Evolutionary conservation across 768 basidiomycete genomes (phyloP).

Genomic region (Vararia minispora): DNA sequence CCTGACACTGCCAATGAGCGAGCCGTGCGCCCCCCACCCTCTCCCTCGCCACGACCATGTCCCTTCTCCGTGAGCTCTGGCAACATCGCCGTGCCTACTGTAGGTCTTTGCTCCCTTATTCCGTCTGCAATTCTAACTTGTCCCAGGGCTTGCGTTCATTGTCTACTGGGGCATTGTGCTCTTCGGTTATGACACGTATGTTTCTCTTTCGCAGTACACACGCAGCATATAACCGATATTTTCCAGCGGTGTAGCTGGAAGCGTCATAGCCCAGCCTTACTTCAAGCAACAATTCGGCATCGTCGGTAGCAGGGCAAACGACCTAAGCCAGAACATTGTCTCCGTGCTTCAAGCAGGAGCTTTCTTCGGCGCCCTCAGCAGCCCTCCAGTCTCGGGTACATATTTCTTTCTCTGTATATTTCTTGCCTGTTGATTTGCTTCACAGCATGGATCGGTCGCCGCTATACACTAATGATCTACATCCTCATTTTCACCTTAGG

Average conservation of each 20-base stretch:
- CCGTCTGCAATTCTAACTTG: background rate
- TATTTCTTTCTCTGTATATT: constrained; percentile 3
- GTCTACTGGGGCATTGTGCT: constrained; percentile 74
- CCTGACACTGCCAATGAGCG: too few relatives aligned
- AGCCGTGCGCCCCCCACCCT: too few relatives aligned
- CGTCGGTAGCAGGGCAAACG: constrained; percentile 30
- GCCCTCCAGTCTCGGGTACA: constrained; percentile 59
- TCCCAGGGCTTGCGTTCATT: constrained; percentile 57
- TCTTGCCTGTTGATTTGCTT: background rate
- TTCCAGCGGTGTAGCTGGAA: constrained; percentile 50
- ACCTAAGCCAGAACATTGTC: constrained; percentile 73
- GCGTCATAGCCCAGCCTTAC: constrained; percentile 52
- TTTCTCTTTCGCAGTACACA: constrained; percentile 17
- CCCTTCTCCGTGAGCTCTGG: too few relatives aligned
- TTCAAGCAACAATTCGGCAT: constrained; percentile 59
- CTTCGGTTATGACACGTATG: constrained; percentile 72
- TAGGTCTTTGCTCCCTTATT: background rate
- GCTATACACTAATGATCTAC: constrained; percentile 49
- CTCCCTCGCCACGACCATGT: too few relatives aligned
- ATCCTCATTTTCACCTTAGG: constrained; percentile 57
- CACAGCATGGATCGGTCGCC: constrained; percentile 54
- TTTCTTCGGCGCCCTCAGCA: constrained; percentile 76
- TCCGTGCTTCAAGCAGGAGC: constrained; percentile 82
- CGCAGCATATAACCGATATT: too few relatives aligned
- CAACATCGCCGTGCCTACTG: too few relatives aligned